Evolutionary conservation across 2,329 filamentous ascomycete genomes (phyloP).

Genomic region (Metarhizium rileyi): DNA sequence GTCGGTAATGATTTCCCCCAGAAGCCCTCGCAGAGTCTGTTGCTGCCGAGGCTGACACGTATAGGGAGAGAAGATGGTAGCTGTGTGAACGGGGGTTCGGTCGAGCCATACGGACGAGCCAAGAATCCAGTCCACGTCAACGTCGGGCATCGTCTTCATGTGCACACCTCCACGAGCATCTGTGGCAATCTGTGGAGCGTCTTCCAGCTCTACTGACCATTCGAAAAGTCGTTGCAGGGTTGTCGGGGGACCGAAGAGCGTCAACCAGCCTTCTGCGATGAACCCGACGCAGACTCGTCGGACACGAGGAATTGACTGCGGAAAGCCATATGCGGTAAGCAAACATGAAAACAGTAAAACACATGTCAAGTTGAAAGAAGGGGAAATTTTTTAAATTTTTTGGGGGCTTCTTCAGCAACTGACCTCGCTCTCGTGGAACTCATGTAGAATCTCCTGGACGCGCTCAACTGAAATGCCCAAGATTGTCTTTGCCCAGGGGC

Average conservation of each 20-base stretch:
- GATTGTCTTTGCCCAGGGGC: not conserved
- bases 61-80: not conserved
- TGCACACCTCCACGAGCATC: not conserved
- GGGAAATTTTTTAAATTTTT: too few relatives aligned
- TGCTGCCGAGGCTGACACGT: not conserved
- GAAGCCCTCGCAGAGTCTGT: not conserved
- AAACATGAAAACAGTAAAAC: not conserved
- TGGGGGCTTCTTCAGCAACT: not conserved
- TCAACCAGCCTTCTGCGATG: not conserved
- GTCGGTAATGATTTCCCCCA: not conserved
- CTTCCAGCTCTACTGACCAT: not conserved
- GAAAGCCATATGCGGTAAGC: not conserved
- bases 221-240: not conserved
- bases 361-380: not conserved
- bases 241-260: not conserved
- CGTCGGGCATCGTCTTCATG: not conserved
- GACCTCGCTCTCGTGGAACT: not conserved
- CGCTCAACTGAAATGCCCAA: not conserved
- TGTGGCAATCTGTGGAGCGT: not conserved
- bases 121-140: not conserved
- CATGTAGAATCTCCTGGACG: not conserved
- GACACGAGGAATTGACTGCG: not conserved
- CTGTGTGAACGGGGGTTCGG: not conserved
- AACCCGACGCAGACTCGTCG: not conserved
- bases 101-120: not conserved